phyloP scores from a whole-genome alignment of 441 rosid species.

The Arabidopsis lyrata region DNA sequence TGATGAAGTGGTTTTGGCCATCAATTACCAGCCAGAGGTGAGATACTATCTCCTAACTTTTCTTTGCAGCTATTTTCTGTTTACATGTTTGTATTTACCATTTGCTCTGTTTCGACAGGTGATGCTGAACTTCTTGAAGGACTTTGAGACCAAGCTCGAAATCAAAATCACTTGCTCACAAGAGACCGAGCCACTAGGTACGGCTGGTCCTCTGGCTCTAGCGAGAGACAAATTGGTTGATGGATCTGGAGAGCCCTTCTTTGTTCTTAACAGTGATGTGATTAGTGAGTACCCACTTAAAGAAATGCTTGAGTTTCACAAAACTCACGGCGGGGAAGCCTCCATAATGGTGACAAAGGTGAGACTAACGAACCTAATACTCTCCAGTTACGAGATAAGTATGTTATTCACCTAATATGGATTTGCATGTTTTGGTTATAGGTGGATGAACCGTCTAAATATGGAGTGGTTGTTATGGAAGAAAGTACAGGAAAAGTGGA shows the following conservation, averaged over 20 bases:
- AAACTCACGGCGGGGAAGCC: constrained; percentile 93
- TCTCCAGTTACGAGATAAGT: not conserved
- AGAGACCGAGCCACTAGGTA: constrained; percentile 99
- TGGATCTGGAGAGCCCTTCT: constrained; percentile 87
- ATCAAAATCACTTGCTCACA: constrained; percentile 96
- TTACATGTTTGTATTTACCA: constrained; percentile 18
- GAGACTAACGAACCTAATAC: constrained; percentile 23
- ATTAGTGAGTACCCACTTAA: constrained; percentile 92
- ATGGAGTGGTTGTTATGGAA: constrained; percentile 95
- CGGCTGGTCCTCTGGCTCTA: constrained; percentile 98
- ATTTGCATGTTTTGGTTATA: constrained; percentile 27
- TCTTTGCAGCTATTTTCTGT: not conserved
- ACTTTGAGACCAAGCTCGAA: constrained; percentile 84
- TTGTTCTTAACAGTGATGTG: constrained; percentile 97
- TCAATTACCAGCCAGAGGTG: constrained; percentile 97
- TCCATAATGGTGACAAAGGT: constrained; percentile 99
- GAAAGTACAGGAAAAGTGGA: constrained; percentile 82
- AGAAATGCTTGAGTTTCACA: constrained; percentile 91
- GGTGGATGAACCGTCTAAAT: constrained; percentile 99
- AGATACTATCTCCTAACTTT: constrained; percentile 12
- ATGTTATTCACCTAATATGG: constrained; percentile 1
- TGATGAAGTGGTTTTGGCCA: constrained; percentile 94
- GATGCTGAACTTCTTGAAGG: constrained; percentile 94
- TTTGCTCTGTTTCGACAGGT: constrained; percentile 54
- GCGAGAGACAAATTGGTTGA: constrained; percentile 94